These are phyloP conservation scores for Plasmodium fragile DNA, from an alignment of 169 alveolate genomes.

Conservation along the genomic window DNA sequence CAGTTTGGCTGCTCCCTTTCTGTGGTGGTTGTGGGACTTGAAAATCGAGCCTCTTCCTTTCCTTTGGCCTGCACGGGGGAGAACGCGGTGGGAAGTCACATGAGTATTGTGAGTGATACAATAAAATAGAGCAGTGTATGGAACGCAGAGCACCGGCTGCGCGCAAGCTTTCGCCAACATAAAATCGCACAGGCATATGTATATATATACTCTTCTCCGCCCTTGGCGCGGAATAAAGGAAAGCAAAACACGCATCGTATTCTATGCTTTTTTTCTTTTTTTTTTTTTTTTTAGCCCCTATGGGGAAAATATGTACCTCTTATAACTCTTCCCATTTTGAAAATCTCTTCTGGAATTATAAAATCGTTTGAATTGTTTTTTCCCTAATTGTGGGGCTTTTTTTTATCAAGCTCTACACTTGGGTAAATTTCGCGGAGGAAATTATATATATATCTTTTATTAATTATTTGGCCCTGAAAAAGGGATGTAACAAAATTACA, in stretches of 20 bases:
- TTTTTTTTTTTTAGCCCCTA: neutral
- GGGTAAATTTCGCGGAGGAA: neutral
- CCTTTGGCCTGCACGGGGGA: slow-evolving; percentile 92
- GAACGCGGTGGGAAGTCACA: neutral
- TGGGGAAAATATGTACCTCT: slow-evolving; percentile 49
- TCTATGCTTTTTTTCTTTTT: too few relatives aligned
- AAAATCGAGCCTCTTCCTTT: slow-evolving; percentile 97
- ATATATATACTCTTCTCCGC: too few relatives aligned
- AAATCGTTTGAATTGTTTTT: too few relatives aligned
- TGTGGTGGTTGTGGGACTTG: slow-evolving; percentile 94
- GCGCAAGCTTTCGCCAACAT: neutral
- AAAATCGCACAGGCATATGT: neutral
- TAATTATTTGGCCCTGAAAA: neutral
- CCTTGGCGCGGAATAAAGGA: neutral
- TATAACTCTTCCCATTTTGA: slow-evolving; percentile 74
- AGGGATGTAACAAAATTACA: neutral
- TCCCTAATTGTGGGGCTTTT: slow-evolving; percentile 2
- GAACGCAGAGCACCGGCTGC: neutral
- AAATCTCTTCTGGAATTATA: neutral
- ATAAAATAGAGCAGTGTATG: neutral
- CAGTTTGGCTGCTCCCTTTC: slow-evolving; percentile 97
- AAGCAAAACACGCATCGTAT: neutral
- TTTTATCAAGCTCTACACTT: neutral
- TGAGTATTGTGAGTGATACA: neutral
- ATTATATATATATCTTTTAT: too few relatives aligned